Evolutionary conservation across 148 eudicot genomes (phyloP), one percentile per base, ranked within the genome.

Genomic region (Talinum fruticosum): DNA sequence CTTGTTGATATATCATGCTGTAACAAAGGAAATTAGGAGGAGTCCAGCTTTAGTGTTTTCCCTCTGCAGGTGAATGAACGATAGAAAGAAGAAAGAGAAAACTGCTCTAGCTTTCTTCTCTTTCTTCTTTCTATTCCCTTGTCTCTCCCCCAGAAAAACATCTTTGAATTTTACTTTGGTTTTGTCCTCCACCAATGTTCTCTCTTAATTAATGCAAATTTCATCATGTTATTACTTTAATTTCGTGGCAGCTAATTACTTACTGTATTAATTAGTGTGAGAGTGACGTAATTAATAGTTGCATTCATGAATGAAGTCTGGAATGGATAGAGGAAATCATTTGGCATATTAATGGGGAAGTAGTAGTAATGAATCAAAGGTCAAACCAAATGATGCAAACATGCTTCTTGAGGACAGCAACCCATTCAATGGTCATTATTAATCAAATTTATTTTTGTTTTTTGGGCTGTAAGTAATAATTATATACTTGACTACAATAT

Each of bases 331-430:
- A 51, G 15, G 57, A 14, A 51, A 51, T 51, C 23, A 51, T 51
- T 51, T 18, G 57, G 57, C 57, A 51, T n/a, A 15, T 51, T 16
- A 19, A 51, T 51, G 57, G 23, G 15, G 19, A 51, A 51, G 19
- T 51, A 51, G 5, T 10, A 10, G 45, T 19, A 51, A 14, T 51
- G 57, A n/a, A 41, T 16, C 35, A 45, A 30, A 47, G 8, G 30
- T n/a, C 59, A 45, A 45, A 29, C 62, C 4, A 51, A 51, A 0
- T 51, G 57, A 18, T 51, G 57, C 77, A 79, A 53, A 79, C 82
- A 79, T 79, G 78, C 82, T 79, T 79, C 74, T 74, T 79, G 74
- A 79, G 16, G 68, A 67, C 68, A 21, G 66, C 78, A 53, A 53
- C n/a, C n/a, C n/a, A n/a, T n/a, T n/a, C n/a, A n/a, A n/a, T n/a